Evolutionary conservation across 305 asterid genomes (phyloP), one percentile per base, ranked within the genome.

Genomic region (Fraxinus sp.): DNA sequence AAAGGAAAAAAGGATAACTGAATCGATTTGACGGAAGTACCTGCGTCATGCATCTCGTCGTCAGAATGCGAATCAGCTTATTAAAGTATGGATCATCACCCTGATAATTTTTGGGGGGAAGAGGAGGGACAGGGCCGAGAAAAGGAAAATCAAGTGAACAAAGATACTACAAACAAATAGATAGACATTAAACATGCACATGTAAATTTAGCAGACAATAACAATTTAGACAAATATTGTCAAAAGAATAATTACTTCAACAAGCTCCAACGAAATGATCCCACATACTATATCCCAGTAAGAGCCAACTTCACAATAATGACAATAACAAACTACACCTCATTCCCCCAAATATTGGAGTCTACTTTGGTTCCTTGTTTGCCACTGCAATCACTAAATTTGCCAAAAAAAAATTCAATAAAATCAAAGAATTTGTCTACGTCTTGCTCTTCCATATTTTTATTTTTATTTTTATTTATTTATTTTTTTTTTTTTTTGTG

Each of bases 41-140:
- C 99, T 96, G 99, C 39, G 98, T 86, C 99, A 96, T 96, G 97
- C 99, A 96, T 87, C 99, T 93, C 78, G 99, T 94, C 41, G 98
- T 94, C 90, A 97, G 92, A 86, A 97, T 97, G 68, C 99, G 98
- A 71, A 97, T 94, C 85, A 97, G 89, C 91, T 97, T 97, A 88
- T 97, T 97, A 74, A 97, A 94, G 92, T 94, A 97, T 49, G 98
- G 98, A 89, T 97, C 99, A 73, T 86, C 90, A 32, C 97, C 97
- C 99, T 95, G 92, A 64, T 41, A 46, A 64, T 72, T 72, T 33
- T 14, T 14, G 49, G 76, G 78, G 74, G 28, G 13, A 36, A n/a
- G 33, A n/a, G 22, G 35, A 20, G 78, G 71, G 32, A 62, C 41
- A 80, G 20, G 46, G 46, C 77, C 68, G 66, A 52, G 79, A 73